Conservation (phyloP, 345 rosid genomes). For the Kernera saxatilis region DNA sequence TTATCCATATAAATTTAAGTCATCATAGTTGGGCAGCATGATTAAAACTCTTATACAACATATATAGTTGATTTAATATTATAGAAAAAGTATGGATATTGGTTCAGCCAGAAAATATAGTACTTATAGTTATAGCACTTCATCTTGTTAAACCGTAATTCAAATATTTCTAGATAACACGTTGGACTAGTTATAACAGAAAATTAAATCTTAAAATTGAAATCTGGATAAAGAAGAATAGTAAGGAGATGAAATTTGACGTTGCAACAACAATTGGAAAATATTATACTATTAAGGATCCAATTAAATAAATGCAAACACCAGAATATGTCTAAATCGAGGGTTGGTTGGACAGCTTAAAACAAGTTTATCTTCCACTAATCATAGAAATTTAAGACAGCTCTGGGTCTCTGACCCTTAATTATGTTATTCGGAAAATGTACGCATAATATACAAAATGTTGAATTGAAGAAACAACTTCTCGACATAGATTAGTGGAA, state of each 20-base stretch:
- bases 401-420: background rate
- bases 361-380: constrained; percentile 24
- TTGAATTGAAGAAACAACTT: constrained; percentile 10
- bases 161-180: background rate
- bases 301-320: background rate
- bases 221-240: background rate
- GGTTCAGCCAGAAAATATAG: background rate
- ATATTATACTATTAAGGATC: background rate
- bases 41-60: background rate
- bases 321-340: constrained; percentile 5
- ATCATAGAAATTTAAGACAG: constrained; percentile 24
- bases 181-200: background rate
- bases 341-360: constrained; percentile 19
- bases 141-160: background rate
- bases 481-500: background rate
- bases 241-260: background rate
- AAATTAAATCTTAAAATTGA: background rate
- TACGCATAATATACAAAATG: background rate
- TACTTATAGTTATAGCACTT: too few species aligned
- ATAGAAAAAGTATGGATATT: background rate
- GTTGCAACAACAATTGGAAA: background rate
- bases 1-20: background rate
- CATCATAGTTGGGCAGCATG: constrained; percentile 1
- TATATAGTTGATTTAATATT: background rate
- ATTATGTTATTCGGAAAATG: constrained; percentile 1